Percentiles rank a stretch among this genome's conserved stretches.
These are phyloP conservation scores for Epichloe baconii DNA, from an alignment of 2,329 filamentous ascomycete genomes.

Conservation along the genomic window DNA sequence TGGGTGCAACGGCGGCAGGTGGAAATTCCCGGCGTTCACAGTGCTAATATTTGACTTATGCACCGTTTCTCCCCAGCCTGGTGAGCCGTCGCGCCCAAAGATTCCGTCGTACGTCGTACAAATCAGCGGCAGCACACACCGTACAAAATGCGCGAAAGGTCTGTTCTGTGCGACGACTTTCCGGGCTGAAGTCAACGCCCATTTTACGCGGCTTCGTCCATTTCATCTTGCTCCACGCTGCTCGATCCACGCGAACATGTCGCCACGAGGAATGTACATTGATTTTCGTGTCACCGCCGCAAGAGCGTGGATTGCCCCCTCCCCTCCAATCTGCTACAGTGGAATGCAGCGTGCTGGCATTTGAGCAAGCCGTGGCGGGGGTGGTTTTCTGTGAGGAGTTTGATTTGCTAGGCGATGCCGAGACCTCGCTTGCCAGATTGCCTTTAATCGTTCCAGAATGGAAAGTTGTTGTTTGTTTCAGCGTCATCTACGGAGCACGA, in stretches of 20 bases:
- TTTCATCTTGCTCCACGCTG: neutral
- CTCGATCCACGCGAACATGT: neutral
- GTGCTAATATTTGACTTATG: neutral
- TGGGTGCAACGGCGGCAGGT: neutral
- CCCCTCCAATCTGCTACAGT: neutral
- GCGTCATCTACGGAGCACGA: neutral
- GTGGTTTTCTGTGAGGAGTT: no score
- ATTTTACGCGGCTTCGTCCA: neutral
- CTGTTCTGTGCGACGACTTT: neutral
- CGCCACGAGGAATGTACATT: neutral
- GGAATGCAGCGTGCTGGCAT: neutral
- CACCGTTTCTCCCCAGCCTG: neutral
- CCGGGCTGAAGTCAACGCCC: neutral
- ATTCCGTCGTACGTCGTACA: neutral
- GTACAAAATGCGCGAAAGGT: neutral
- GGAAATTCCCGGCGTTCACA: neutral
- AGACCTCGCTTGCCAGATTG: neutral
- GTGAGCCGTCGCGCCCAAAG: neutral
- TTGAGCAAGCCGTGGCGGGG: no score
- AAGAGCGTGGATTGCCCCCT: neutral
- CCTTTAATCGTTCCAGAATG: neutral
- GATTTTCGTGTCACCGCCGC: neutral
- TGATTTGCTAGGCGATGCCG: no score
- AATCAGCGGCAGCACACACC: neutral
- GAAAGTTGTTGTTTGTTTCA: neutral